Percentiles rank a stretch among this genome's conserved stretches.
phyloP scores from a whole-genome alignment of 108 stramenopile genomes.

The Cyclotella kingstonii region DNA sequence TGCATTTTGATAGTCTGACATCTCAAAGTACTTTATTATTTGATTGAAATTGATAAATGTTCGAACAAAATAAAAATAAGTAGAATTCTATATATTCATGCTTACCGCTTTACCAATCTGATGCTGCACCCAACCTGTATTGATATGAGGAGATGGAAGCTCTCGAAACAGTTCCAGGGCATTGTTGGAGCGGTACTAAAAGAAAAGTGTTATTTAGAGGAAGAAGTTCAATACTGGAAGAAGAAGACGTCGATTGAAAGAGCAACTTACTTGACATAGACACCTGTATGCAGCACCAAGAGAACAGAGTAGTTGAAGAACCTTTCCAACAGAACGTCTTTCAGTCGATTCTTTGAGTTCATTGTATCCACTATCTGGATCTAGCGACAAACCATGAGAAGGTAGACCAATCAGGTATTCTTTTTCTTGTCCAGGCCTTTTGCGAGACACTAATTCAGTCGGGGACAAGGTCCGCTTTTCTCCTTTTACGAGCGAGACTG shows the following conservation, averaged over 20 bases:
- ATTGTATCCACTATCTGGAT: slow-evolving; percentile 22
- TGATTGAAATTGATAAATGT: too few species aligned
- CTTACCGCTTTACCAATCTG: slow-evolving; percentile 89
- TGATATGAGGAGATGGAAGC: slow-evolving; percentile 77
- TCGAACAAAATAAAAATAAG: too few species aligned
- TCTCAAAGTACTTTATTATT: slow-evolving; percentile 96
- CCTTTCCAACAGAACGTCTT: slow-evolving; percentile 21
- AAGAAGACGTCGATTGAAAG: background rate
- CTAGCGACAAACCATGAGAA: slow-evolving; percentile 23
- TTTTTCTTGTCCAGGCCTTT: slow-evolving; percentile 18
- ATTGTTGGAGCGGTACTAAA: slow-evolving; percentile 68
- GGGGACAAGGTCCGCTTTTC: slow-evolving; percentile 33
- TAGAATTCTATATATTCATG: too few species aligned
- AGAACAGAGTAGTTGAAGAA: slow-evolving; percentile 58
- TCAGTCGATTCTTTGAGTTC: slow-evolving; percentile 18
- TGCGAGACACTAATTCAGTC: slow-evolving; percentile 1
- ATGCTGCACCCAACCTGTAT: slow-evolving; percentile 93
- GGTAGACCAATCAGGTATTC: background rate
- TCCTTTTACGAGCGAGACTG: slow-evolving; percentile 33
- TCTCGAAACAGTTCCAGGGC: slow-evolving; percentile 77
- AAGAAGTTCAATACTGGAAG: too few species aligned
- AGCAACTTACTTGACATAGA: slow-evolving; percentile 56
- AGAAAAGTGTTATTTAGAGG: too few species aligned
- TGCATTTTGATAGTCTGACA: slow-evolving; percentile 91
- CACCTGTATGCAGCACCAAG: slow-evolving; percentile 63